phyloP scores from a whole-genome alignment of 768 basidiomycete genomes.

The Omphalotus guepiniiformis region DNA sequence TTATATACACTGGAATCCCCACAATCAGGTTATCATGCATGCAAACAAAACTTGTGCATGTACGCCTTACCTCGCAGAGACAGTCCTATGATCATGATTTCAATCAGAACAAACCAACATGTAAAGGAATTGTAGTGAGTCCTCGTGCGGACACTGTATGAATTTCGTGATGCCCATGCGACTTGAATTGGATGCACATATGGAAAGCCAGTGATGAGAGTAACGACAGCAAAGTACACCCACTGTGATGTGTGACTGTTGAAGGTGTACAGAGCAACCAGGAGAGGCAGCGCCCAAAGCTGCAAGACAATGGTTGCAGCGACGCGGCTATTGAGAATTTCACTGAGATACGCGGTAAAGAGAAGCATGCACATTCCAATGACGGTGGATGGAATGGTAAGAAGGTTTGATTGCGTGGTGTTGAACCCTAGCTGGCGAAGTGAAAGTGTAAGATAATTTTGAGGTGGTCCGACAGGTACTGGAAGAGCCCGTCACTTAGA shows the following conservation, averaged over 20 bases:
- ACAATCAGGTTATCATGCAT: too few relatives aligned
- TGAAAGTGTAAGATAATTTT: constrained; percentile 60
- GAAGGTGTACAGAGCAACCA: constrained; percentile 55
- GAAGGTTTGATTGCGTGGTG: constrained; percentile 58
- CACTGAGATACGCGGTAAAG: constrained; percentile 45
- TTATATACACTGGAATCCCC: constrained; percentile 58
- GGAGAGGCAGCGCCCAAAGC: constrained; percentile 54
- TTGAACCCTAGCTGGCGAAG: constrained; percentile 59
- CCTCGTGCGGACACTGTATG: constrained; percentile 54
- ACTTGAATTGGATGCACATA: constrained; percentile 46
- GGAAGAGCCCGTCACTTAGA: constrained; percentile 2
- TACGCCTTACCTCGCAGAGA: constrained; percentile 36
- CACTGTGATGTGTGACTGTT: constrained; percentile 44
- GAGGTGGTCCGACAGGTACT: constrained; percentile 59
- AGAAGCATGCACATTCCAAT: constrained; percentile 49
- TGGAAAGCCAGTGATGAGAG: constrained; percentile 55
- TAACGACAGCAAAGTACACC: constrained; percentile 51
- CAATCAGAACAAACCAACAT: neutral
- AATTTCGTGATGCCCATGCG: constrained; percentile 58
- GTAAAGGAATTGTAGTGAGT: constrained; percentile 23
- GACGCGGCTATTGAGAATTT: constrained; percentile 54
- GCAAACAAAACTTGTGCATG: too few relatives aligned
- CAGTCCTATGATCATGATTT: constrained; percentile 23
- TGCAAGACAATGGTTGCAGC: constrained; percentile 48
- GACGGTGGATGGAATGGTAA: constrained; percentile 56